A percentile compares a stretch with the other conserved stretches of the same genome.
These are phyloP conservation scores for Penicillium paradoxum DNA, from an alignment of 495 filamentous ascomycete genomes.

Conservation along the genomic window DNA sequence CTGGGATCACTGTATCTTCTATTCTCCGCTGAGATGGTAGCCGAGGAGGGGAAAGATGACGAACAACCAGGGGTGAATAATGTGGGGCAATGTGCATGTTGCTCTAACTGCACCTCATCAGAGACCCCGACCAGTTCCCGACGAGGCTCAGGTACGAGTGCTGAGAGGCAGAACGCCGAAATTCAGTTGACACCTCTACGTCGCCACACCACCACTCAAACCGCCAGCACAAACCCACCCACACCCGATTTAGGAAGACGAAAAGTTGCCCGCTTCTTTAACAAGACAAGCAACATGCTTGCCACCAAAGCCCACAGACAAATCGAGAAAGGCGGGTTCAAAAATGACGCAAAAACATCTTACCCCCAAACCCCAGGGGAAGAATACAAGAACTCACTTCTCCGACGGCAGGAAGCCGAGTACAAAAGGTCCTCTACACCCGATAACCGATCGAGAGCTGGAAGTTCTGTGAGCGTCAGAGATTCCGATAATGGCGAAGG, in stretches of 20 bases:
- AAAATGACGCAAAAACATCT: slow-evolving; percentile 33
- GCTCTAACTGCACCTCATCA: not conserved
- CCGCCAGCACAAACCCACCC: not conserved
- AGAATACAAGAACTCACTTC: slow-evolving; percentile 31
- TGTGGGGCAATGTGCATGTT: slow-evolving; percentile 4
- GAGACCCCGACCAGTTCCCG: not conserved
- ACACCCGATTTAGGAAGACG: slow-evolving; percentile 29
- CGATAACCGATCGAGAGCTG: slow-evolving; percentile 18
- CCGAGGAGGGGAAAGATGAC: slow-evolving; percentile 14
- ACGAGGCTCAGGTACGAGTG: not conserved
- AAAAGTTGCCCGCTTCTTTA: slow-evolving; percentile 36
- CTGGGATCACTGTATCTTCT: slow-evolving; percentile 51
- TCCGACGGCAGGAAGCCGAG: slow-evolving; percentile 15
- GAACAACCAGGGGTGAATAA: not conserved
- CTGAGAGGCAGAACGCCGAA: not conserved
- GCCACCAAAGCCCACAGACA: slow-evolving; percentile 34
- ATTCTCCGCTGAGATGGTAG: slow-evolving; percentile 31
- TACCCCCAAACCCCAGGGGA: slow-evolving; percentile 52
- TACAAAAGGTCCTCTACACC: slow-evolving; percentile 31
- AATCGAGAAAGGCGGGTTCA: slow-evolving; percentile 46
- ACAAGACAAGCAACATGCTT: slow-evolving; percentile 29
- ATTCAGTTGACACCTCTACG: slow-evolving; percentile 3
- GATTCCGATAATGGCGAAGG: slow-evolving; percentile 18
- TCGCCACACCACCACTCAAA: slow-evolving; percentile 11
- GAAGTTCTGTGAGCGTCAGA: slow-evolving; percentile 15